Evolutionary conservation across 257 asterid genomes (phyloP), one percentile per base, ranked within the genome.

Genomic region (Forsythia suspensa): DNA sequence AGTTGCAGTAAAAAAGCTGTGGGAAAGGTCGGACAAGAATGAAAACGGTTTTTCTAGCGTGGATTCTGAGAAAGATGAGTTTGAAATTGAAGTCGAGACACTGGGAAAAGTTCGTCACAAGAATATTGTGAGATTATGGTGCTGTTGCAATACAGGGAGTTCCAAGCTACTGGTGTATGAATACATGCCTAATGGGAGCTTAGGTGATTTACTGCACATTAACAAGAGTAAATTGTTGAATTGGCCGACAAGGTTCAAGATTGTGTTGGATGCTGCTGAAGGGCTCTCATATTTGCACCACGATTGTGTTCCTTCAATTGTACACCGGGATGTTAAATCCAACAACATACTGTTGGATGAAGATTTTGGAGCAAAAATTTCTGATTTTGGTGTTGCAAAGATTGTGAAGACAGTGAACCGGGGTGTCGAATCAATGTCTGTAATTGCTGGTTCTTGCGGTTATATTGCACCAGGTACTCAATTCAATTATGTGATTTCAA

Each of bases 401-500:
- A 79, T 86, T 51, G 86, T 90, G 12, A 81, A 76, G 67, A 57
- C 82, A 2, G 80, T 68, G 36, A 83, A 73, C 55, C 85, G 51
- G 57, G 88, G 90, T 7, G 82, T 83, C 0, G 88, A 90, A 46
- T 80, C 91, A 78, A 94, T 91, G 98, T 90, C 98, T 21, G 90
- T 74, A 0, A 82, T 94, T 80, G 96, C 96, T 80, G 98, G 98
- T 70, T 89, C 98, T 40, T 89, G 85, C 24, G 98, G 98, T 55
- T 94, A 94, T 87, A 92, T 94, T 85, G 98, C 97, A 13, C 98
- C 98, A 87, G 97, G 98, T 91, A 86, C 61, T 46, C n/a, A 71
- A 39, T 29, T 29, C 29, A 65, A 10, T 43, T 40, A 13, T 16
- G 11, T 57, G 43, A 59, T 8, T 4, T 42, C 9, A 42, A 29